These are phyloP conservation scores for Chenopodium formosanum DNA, from an alignment of 148 eudicot genomes.

Conservation along the genomic window DNA sequence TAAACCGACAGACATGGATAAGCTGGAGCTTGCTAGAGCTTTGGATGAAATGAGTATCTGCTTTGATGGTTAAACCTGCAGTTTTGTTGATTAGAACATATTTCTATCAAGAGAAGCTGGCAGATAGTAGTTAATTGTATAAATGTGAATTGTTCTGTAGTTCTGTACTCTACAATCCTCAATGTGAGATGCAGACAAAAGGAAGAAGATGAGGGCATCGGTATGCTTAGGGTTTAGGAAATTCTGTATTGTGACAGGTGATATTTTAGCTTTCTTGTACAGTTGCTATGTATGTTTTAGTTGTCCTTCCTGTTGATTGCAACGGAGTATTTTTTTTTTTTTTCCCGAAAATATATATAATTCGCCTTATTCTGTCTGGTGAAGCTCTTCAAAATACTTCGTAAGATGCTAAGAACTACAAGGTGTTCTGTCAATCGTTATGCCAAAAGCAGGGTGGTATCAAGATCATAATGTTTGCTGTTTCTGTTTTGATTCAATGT, in stretches of 20 bases:
- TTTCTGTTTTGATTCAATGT: too few relatives aligned
- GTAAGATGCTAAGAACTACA: too few relatives aligned
- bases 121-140: conserved; percentile 20
- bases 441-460: too few relatives aligned
- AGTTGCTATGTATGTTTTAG: conserved; percentile 22
- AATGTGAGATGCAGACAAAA: conserved; percentile 9
- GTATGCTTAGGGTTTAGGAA: conserved; percentile 11
- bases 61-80: conserved; percentile 26
- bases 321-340: too few relatives aligned
- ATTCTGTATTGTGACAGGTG: conserved; percentile 22
- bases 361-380: neutral
- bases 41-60: conserved; percentile 41
- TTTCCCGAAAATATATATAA: neutral
- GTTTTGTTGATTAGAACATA: conserved; percentile 11
- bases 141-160: conserved; percentile 28
- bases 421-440: too few relatives aligned
- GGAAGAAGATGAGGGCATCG: neutral
- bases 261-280: conserved; percentile 25
- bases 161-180: conserved; percentile 12
- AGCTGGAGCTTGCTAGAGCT: conserved; percentile 31
- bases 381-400: neutral
- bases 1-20: conserved; percentile 16
- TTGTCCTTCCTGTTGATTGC: conserved; percentile 1
- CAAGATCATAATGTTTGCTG: too few relatives aligned
- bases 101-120: conserved; percentile 3